Percentiles rank a stretch among this genome's conserved stretches.
Conservation (phyloP, 2,329 filamentous ascomycete genomes). For the Sporothrix pseudoabietina region DNA sequence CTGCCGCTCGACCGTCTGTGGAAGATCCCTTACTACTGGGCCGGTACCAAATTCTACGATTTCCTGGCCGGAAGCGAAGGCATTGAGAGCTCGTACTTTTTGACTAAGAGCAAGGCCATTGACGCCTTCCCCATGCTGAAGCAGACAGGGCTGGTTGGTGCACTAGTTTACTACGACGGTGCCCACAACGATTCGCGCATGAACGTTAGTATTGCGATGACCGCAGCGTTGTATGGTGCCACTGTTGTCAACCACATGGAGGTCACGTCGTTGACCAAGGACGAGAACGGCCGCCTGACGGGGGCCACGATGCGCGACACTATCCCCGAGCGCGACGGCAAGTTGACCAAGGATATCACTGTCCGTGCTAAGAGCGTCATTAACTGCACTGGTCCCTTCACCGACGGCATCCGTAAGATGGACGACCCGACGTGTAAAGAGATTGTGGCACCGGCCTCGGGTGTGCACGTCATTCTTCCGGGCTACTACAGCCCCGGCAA, state of each 20-base stretch:
- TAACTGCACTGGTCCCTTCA: conserved; percentile 82
- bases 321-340: conserved; percentile 53
- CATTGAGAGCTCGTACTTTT: conserved; percentile 80
- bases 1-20: conserved; percentile 80
- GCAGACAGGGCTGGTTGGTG: conserved; percentile 71
- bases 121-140: conserved; percentile 78
- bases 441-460: conserved; percentile 78
- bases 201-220: conserved; percentile 82
- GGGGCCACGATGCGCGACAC: conserved; percentile 69
- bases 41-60: conserved; percentile 75
- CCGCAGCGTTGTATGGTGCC: conserved; percentile 75
- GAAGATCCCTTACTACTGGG: conserved; percentile 75
- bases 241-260: conserved; percentile 81
- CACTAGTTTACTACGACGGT: conserved; percentile 82
- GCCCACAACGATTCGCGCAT: conserved; percentile 86
- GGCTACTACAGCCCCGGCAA: conserved; percentile 76
- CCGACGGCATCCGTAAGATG: conserved; percentile 77
- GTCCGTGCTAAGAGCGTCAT: conserved; percentile 78
- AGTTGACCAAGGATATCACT: conserved; percentile 60
- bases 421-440: conserved; percentile 70
- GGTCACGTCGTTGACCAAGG: conserved; percentile 73
- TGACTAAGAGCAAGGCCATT: conserved; percentile 75
- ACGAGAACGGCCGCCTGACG: conserved; percentile 66
- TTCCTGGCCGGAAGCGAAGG: conserved; percentile 78
- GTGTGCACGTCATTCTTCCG: conserved; percentile 80